A percentile compares a stretch with the other conserved stretches of the same genome.
These are phyloP conservation scores for Pseudocercospora fuligena DNA, from an alignment of 2,329 filamentous ascomycete species.

Conservation along the genomic window DNA sequence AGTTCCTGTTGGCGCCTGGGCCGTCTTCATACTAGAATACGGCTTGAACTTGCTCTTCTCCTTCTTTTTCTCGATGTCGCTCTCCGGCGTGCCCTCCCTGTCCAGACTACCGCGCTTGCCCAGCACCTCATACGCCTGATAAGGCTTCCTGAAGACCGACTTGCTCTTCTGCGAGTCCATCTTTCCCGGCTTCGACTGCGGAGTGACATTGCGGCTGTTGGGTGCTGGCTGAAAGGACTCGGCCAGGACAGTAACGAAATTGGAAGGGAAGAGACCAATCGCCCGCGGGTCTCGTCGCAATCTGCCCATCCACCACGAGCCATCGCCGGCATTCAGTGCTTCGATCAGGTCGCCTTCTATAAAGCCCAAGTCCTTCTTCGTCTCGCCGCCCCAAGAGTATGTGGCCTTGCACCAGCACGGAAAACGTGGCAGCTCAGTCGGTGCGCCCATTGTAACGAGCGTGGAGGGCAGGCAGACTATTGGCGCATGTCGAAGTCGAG, in stretches of 20 bases:
- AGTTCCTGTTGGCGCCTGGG: constrained; percentile 42
- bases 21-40: constrained; percentile 58
- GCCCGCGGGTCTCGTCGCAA: constrained; percentile 87
- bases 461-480: constrained; percentile 8
- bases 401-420: constrained; percentile 48
- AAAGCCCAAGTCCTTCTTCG: constrained; percentile 92
- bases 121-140: constrained; percentile 61
- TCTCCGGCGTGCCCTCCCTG: constrained; percentile 39
- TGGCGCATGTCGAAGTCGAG: constrained; percentile 15
- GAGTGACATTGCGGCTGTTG: constrained; percentile 63
- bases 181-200: constrained; percentile 58
- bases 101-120: constrained; percentile 32
- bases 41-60: constrained; percentile 50
- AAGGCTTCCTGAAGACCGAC: constrained; percentile 66
- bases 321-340: constrained; percentile 95
- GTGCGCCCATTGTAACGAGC: constrained; percentile 22
- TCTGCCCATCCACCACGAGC: constrained; percentile 97
- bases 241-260: constrained; percentile 91
- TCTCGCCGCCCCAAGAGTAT: constrained; percentile 58
- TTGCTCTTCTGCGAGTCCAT: constrained; percentile 56
- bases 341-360: constrained; percentile 98
- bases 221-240: constrained; percentile 76
- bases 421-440: constrained; percentile 37
- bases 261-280: constrained; percentile 92
- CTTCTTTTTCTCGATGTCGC: constrained; percentile 38